These are phyloP conservation scores for Nematocida sp. DNA, from an alignment of 371 early-diverging fungal species.

Conservation along the genomic window DNA sequence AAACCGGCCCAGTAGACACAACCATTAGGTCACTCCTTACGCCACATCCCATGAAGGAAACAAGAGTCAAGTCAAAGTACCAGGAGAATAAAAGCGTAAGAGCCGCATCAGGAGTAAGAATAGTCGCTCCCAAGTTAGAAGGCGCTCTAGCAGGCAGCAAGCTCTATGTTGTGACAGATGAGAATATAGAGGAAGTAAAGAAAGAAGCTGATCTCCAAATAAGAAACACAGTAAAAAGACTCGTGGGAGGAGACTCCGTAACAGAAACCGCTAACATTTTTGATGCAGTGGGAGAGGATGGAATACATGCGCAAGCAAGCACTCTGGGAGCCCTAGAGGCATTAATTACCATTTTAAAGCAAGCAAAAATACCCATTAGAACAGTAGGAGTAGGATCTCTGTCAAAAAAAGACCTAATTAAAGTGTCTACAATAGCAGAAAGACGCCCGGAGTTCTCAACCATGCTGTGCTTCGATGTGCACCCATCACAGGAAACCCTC, in stretches of 20 bases:
- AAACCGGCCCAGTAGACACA: conserved; percentile 91
- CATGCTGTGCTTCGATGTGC: conserved; percentile 96
- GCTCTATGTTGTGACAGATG: conserved; percentile 85
- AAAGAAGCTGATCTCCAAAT: conserved; percentile 75
- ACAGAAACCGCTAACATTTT: conserved; percentile 35
- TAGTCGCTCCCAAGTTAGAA: conserved; percentile 86
- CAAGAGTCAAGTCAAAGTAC: conserved; percentile 77
- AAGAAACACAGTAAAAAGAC: conserved; percentile 45
- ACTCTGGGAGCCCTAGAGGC: conserved; percentile 98
- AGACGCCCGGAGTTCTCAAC: conserved; percentile 77
- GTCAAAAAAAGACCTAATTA: conserved; percentile 91
- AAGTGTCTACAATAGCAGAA: conserved; percentile 83
- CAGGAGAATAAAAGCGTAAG: conserved; percentile 89
- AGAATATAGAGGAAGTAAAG: conserved; percentile 82
- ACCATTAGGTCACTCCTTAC: conserved; percentile 85
- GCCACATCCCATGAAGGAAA: conserved; percentile 93
- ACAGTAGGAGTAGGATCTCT: conserved; percentile 95
- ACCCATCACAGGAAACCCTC: conserved; percentile 87
- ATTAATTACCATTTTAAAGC: conserved; percentile 83
- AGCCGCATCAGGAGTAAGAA: conserved; percentile 95
- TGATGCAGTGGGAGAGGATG: conserved; percentile 66
- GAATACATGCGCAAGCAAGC: conserved; percentile 96
- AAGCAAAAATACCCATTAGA: conserved; percentile 86
- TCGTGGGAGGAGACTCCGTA: conserved; percentile 53
- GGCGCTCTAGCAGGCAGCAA: conserved; percentile 96